Conservation (phyloP, 2,329 filamentous ascomycete genomes). For the Calonectria leucothoes region DNA sequence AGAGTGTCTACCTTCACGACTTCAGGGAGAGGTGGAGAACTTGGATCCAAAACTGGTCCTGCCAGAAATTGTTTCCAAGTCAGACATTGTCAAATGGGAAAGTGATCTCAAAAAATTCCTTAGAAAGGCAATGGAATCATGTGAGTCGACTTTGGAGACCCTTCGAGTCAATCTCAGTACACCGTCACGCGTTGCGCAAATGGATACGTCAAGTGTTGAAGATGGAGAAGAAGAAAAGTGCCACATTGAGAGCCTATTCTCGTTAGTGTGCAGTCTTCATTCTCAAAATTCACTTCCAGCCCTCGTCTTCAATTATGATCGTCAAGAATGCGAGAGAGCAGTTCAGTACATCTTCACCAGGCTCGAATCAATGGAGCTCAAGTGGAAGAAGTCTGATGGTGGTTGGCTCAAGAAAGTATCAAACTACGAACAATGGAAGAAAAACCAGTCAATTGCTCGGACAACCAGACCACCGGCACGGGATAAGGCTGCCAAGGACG, state of each 20-base stretch:
- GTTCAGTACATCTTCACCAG: conserved; percentile 62
- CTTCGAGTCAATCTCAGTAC: conserved; percentile 11
- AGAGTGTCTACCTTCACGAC: conserved; percentile 45
- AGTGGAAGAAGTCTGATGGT: conserved; percentile 66
- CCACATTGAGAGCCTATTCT: conserved; percentile 48
- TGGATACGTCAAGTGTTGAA: not conserved
- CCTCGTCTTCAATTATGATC: conserved; percentile 83
- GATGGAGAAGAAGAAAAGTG: not conserved
- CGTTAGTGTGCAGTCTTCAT: conserved; percentile 70
- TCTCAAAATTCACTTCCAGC: conserved; percentile 75
- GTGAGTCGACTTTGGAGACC: conserved; percentile 52
- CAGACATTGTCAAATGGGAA: conserved; percentile 76
- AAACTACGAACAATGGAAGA: conserved; percentile 68
- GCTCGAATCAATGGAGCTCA: conserved; percentile 51
- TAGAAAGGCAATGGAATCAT: conserved; percentile 68
- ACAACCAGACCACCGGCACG: conserved; percentile 40
- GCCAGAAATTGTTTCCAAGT: conserved; percentile 69
- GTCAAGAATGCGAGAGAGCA: conserved; percentile 71
- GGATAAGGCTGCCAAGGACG: conserved; percentile 55
- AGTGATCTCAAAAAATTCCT: conserved; percentile 68
- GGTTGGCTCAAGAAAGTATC: conserved; percentile 71
- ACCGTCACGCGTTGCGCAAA: not conserved
- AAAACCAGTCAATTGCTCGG: conserved; percentile 51
- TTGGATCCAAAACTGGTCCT: conserved; percentile 63
- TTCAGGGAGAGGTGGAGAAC: conserved; percentile 35